Conservation (phyloP, 78 protist genomes). For the Cavenderia fasciculata region DNA sequence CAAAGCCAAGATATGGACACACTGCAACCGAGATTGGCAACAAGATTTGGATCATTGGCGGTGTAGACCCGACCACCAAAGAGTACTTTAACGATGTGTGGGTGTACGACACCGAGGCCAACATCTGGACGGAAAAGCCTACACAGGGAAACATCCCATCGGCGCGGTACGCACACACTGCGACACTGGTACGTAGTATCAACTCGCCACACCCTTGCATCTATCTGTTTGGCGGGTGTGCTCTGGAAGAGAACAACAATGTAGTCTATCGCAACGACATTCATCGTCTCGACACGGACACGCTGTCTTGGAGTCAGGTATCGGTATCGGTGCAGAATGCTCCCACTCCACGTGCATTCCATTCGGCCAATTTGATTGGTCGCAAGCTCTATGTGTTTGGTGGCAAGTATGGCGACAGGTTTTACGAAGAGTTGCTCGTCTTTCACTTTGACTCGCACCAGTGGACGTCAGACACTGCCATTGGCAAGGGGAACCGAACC, state of each 20-base stretch:
- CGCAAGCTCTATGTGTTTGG: constrained; percentile 63
- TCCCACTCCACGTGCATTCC: constrained; percentile 29
- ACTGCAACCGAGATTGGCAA: constrained; percentile 65
- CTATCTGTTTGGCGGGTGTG: constrained; percentile 58
- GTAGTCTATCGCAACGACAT: constrained; percentile 22
- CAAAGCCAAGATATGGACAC: constrained; percentile 33
- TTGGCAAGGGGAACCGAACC: constrained; percentile 28
- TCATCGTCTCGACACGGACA: constrained; percentile 2
- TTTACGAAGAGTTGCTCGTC: constrained; percentile 37
- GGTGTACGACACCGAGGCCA: constrained; percentile 11
- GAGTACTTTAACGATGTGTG: constrained; percentile 35
- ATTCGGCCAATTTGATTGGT: constrained; percentile 30
- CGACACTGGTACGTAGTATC: constrained; percentile 35
- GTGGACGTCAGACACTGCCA: constrained; percentile 35
- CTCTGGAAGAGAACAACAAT: too few relatives aligned
- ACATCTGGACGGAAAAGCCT: constrained; percentile 22
- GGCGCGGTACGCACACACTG: constrained; percentile 56
- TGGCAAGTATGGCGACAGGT: constrained; percentile 1
- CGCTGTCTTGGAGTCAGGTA: constrained; percentile 24
- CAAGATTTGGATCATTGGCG: constrained; percentile 34
- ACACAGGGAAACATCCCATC: constrained; percentile 25
- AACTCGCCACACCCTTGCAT: too few relatives aligned
- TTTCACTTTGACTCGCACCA: constrained; percentile 56
- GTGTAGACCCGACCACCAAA: constrained; percentile 4
- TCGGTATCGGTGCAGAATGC: neutral